phyloP scores from a whole-genome alignment of 2,329 filamentous ascomycete genomes.

The Pseudopyricularia cyperi region DNA sequence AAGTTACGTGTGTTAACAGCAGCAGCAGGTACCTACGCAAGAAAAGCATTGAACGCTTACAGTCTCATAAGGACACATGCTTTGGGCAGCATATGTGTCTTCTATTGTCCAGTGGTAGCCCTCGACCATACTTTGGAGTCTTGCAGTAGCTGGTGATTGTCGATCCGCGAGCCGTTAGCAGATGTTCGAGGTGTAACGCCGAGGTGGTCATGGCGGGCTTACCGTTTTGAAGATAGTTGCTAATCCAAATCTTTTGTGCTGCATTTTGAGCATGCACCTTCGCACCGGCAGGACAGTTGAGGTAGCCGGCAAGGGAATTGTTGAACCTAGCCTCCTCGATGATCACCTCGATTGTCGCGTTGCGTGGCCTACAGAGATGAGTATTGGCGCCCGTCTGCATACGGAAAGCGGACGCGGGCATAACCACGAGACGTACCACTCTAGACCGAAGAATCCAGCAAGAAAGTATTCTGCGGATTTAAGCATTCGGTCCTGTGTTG shows the following conservation, averaged over 20 bases:
- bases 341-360: slow-evolving; percentile 59
- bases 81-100: slow-evolving; percentile 56
- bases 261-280: slow-evolving; percentile 36
- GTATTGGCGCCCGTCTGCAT: background rate
- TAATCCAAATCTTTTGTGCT: slow-evolving; percentile 45
- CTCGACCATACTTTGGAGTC: slow-evolving; percentile 41
- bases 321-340: slow-evolving; percentile 54
- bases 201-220: slow-evolving; percentile 3
- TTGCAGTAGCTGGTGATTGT: slow-evolving; percentile 33
- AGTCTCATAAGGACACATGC: slow-evolving; percentile 65
- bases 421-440: slow-evolving; percentile 48
- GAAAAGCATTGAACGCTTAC: slow-evolving; percentile 17
- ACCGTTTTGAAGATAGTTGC: slow-evolving; percentile 51
- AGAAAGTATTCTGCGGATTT: slow-evolving; percentile 68
- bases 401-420: no score
- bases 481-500: slow-evolving; percentile 66
- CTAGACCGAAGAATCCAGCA: slow-evolving; percentile 65
- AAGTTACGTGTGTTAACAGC: background rate
- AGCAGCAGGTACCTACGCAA: no score
- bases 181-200: background rate
- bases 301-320: slow-evolving; percentile 56
- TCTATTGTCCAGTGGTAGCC: slow-evolving; percentile 50
- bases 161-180: background rate
- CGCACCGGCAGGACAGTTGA: slow-evolving; percentile 51
- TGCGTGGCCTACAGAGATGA: slow-evolving; percentile 37